Base-by-base conservation (phyloP, 2,329 filamentous ascomycete genomes). In the Botryosphaeria agaves region DNA sequence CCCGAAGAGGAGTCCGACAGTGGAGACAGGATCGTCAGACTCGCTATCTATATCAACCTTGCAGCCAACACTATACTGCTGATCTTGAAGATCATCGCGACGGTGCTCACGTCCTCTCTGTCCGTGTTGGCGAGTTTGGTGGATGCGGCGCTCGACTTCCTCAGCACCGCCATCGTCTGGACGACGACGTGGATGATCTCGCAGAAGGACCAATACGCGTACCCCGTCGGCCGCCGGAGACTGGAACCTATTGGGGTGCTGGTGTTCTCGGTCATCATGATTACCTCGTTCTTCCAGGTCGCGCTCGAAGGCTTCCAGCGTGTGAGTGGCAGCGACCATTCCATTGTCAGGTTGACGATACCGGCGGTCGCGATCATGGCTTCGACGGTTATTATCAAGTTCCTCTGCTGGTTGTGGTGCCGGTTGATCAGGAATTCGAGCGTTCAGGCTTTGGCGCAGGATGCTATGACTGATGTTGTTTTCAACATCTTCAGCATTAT, bases 401-500 rank as follows among this genome's bases (percentile, higher is more conserved):
- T 78, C 14, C 56, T 70, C 7, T 85, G 79, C 53, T 93, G 81
- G 80, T 47, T 91, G 23, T 92, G 80, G 79, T 92, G 81, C 49
- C 77, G 83, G 5, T 52, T 89, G 19, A 79, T 92, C 39, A 81
- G 72, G 41, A 92, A 91, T 49, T 84, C 78, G 2, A 82, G 76
- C 37, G 83, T 92, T 4, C 81, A 85, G 48, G 82, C 83, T 2
- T 59, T 92, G 40, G 71, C 71, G 0, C 69, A 75, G 41, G 71
- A 76, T 38, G 71, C 71, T 8, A 61, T 70, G 52, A 65, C 80
- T 0, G 80, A 92, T 45, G 79, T 93, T 17, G 73, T 92, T 18
- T 93, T 93, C 66, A 93, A 93, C 54, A 72, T 71, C 1, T 87
- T 89, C 44, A 84, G 78, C 38, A 89, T 92, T 45, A 64, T 89